These are phyloP conservation scores for Ogataea saltuana DNA, from an alignment of 805 yeast genomes.

Conservation along the genomic window DNA sequence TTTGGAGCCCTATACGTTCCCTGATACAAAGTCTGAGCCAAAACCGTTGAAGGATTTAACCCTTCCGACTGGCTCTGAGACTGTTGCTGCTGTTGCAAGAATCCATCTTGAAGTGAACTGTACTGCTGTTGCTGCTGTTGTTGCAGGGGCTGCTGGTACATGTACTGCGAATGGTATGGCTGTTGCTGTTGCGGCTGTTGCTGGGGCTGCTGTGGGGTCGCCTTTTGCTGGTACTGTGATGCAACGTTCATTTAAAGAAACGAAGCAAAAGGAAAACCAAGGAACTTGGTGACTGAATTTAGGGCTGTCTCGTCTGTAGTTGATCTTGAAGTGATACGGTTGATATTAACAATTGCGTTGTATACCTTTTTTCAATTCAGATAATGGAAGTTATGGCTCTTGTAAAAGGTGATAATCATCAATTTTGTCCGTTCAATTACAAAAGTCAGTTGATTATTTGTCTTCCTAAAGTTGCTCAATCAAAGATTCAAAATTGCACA, in stretches of 20 bases:
- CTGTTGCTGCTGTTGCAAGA: constrained; percentile 24
- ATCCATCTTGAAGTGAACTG: constrained; percentile 26
- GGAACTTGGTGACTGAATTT: no score
- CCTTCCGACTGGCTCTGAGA: constrained; percentile 28
- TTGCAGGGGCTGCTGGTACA: constrained; percentile 17
- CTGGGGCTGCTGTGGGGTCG: constrained; percentile 22
- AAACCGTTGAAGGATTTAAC: constrained; percentile 37
- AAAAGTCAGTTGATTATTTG: no score
- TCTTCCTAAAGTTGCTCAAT: no score
- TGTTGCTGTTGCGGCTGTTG: constrained; percentile 20
- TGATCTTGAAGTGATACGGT: no score
- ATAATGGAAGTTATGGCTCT: no score
- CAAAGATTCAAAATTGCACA: no score
- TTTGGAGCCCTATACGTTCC: constrained; percentile 40
- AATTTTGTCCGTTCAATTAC: no score
- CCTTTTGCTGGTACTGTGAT: constrained; percentile 19
- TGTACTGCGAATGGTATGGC: constrained; percentile 18
- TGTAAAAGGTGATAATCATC: no score
- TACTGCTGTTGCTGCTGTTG: constrained; percentile 22
- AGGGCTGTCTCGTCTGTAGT: no score
- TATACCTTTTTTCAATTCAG: no score
- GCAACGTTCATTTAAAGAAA: constrained; percentile 17
- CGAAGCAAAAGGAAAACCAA: not conserved
- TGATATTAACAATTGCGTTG: no score
- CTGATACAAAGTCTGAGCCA: constrained; percentile 44